Evolutionary conservation across 257 asterid genomes (phyloP), one percentile per base, ranked within the genome.

Genomic region (Solanum etuberosum): DNA sequence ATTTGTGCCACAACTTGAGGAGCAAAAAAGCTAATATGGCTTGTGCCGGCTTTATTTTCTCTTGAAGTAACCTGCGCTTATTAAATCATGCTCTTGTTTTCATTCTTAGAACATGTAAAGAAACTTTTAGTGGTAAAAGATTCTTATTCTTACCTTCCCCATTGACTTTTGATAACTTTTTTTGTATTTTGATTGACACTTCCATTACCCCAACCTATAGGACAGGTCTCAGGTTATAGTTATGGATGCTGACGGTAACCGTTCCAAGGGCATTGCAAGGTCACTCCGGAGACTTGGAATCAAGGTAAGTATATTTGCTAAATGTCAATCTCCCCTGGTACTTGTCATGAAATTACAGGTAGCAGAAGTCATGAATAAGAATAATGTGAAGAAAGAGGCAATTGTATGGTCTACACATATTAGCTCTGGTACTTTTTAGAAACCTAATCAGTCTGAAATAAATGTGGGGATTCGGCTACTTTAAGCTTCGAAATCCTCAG

Each of bases 201-300:
- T 81, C 68, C 85, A 29, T 29, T 48, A 6, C 38, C 29, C 29
- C 85, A 46, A 48, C 68, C 68, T 91, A 87, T 89, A 94, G 98
- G 94, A 89, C 93, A 92, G 94, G 91, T 92, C 99, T 85, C 95
- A 94, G 94, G 95, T 97, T 89, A 88, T 97, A 86, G 90, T 97
- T 76, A 92, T 97, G 98, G 99, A 97, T 94, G 96, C 95, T 83
- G 93, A 97, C 83, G 99, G 99, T 89, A 89, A 87, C 88, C 94
- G 93, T 74, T 94, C 99, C 83, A 97, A 97, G 90, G 90, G 95
- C 32, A 89, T 95, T 73, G 98, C 98, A 6, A 93, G 99, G 87
- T 93, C 99, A 87, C 89, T 97, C 90, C 90, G 87, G 88, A 94
- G 93, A 90, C 97, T 95, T 85, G 99, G 99, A 88, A 91, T 90